These are phyloP conservation scores for Geotrichum australiense DNA, from an alignment of 1,139 yeast genomes.

Conservation along the genomic window DNA sequence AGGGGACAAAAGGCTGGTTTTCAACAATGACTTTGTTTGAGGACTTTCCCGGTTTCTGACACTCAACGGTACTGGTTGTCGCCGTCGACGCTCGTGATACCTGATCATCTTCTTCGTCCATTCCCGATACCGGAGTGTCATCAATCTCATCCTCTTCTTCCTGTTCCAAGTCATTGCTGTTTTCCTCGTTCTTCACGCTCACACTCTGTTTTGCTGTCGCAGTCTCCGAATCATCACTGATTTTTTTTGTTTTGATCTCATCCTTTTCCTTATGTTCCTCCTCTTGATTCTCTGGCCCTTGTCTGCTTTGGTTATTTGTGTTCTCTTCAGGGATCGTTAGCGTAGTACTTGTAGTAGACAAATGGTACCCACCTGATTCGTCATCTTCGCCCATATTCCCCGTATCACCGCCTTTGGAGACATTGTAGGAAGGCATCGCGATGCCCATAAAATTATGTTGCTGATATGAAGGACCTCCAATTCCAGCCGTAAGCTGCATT, in stretches of 20 bases:
- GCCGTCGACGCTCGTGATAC: slow-evolving; percentile 6
- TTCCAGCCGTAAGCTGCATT: slow-evolving; percentile 3
- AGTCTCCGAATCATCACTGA: background rate
- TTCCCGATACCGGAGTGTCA: background rate
- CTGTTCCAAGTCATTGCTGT: background rate
- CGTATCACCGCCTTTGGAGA: too few species aligned
- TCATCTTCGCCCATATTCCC: slow-evolving; percentile 1
- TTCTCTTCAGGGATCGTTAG: slow-evolving; percentile 12
- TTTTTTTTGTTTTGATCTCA: slow-evolving; percentile 1
- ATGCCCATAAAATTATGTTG: slow-evolving; percentile 2
- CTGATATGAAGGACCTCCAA: background rate
- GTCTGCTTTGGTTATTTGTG: background rate
- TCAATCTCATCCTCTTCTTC: background rate
- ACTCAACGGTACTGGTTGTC: background rate
- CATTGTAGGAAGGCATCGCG: background rate
- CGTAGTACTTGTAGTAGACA: slow-evolving; percentile 13
- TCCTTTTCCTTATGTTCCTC: slow-evolving; percentile 3
- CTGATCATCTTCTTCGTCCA: background rate
- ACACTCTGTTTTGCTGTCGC: background rate
- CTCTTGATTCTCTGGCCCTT: background rate
- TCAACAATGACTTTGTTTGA: slow-evolving; percentile 4
- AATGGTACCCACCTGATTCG: slow-evolving; percentile 7
- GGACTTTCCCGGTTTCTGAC: too few species aligned
- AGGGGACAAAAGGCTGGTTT: slow-evolving; percentile 7
- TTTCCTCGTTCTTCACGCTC: background rate